Evolutionary conservation across 768 basidiomycete species (phyloP).

Genomic region (Mycena venus): DNA sequence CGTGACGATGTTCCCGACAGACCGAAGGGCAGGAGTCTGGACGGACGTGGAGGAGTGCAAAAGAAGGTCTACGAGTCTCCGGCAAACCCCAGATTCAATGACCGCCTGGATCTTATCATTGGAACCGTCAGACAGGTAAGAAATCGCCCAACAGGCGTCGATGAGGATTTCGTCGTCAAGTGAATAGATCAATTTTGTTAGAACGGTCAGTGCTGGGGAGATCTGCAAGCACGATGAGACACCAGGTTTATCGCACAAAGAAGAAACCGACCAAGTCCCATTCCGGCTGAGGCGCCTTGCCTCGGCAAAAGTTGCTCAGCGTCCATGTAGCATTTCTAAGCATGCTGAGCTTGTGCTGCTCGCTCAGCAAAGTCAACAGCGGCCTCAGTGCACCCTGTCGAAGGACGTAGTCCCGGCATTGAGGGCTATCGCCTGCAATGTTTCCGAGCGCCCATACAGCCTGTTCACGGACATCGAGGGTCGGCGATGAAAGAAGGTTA

Average conservation of each 20-base stretch:
- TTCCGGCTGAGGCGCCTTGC: slow-evolving; percentile 97
- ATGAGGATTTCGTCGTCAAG: slow-evolving; percentile 99
- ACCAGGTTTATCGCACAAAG: slow-evolving; percentile 13
- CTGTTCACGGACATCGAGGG: slow-evolving; percentile 97
- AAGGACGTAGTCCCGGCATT: slow-evolving; percentile 97
- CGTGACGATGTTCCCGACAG: slow-evolving; percentile 99
- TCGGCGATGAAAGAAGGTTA: slow-evolving; percentile 92
- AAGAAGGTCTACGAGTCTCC: slow-evolving; percentile 96
- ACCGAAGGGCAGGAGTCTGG: slow-evolving; percentile 97
- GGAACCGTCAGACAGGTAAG: slow-evolving; percentile 97
- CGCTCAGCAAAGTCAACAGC: slow-evolving; percentile 89
- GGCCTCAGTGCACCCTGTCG: slow-evolving; percentile 94
- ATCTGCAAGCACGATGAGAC: slow-evolving; percentile 69
- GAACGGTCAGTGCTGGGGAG: slow-evolving; percentile 94
- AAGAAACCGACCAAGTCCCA: slow-evolving; percentile 88
- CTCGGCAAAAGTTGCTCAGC: slow-evolving; percentile 98
- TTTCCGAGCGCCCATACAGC: slow-evolving; percentile 99
- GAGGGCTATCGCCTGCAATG: slow-evolving; percentile 98
- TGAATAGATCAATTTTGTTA: slow-evolving; percentile 98
- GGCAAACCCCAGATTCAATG: slow-evolving; percentile 97
- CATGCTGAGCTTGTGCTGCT: slow-evolving; percentile 99
- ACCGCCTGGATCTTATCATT: slow-evolving; percentile 99
- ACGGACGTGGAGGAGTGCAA: slow-evolving; percentile 96
- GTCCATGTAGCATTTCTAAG: slow-evolving; percentile 99
- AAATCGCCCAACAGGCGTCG: slow-evolving; percentile 99